Evolutionary conservation across 2,329 filamentous ascomycete species (phyloP), one percentile per base, ranked within the genome.

Genomic region (Phialophora verrucosa): DNA sequence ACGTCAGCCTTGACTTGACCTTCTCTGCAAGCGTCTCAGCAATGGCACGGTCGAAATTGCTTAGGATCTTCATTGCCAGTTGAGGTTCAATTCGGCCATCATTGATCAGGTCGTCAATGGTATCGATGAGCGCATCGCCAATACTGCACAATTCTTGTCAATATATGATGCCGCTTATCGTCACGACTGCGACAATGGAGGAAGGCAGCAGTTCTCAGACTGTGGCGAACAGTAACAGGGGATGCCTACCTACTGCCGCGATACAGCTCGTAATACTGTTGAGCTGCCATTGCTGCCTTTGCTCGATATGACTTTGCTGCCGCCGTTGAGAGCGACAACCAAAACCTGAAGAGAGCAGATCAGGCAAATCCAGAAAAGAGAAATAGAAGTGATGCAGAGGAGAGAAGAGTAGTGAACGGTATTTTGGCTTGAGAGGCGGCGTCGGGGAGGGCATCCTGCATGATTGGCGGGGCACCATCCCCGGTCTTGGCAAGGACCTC

Each of bases 31-130:
- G 83, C 23, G 94, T 91, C 75, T 97, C 93, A 17, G 95, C 91
- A 63, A 99, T 93, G 53, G 91, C 90, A 74, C 93, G 90, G 80
- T 99, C 95, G 79, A 98, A 99, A 81, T 96, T 96, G 73, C 89
- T 88, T 68, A 99, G 87, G 71, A 99, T 96, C 85, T 96, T 97
- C 92, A 99, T 98, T 59, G 95, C 95, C 53, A 99, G 88, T 83
- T 99, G 95, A 31, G 95, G 95, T 81, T 98, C 94, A 81, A 99
- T 98, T 72, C 92, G 91, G 75, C 93, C 90, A 73, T 94, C 91
- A 77, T 91, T 94, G 80, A 99, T 98, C 73, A 99, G 85, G 76
- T 96, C 92, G 81, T 99, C 95, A 75, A 99, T 93, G 63, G 93
- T 97, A 81, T 99, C 96, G 62, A 94, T 97, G 75, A 99, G 86